phyloP scores from a whole-genome alignment of 192 early-diverging fungal species.

The Coemansia sp. region DNA sequence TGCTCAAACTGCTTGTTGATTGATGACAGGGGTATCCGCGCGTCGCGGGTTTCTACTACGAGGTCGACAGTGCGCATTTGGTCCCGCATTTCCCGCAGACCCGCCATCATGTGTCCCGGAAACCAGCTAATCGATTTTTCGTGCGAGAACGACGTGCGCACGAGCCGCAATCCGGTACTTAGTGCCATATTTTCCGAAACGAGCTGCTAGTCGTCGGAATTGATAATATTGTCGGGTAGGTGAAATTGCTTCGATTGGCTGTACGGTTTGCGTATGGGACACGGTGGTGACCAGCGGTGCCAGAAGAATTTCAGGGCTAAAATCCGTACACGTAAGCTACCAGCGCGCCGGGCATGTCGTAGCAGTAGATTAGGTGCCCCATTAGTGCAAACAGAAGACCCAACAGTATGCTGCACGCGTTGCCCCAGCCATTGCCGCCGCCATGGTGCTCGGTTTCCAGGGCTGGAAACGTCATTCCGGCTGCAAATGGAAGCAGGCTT shows the following conservation, averaged over 20 bases:
- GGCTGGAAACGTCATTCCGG: slow-evolving; percentile 33
- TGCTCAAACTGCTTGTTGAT: slow-evolving; percentile 80
- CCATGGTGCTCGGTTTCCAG: slow-evolving; percentile 29
- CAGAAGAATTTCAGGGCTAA: not conserved
- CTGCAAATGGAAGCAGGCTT: slow-evolving; percentile 27
- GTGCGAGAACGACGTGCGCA: slow-evolving; percentile 39
- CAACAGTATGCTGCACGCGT: slow-evolving; percentile 16
- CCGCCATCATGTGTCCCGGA: slow-evolving; percentile 83
- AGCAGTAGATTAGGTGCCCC: slow-evolving; percentile 38
- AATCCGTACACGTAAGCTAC: slow-evolving; percentile 2
- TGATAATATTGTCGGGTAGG: too few relatives aligned
- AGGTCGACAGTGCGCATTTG: slow-evolving; percentile 72
- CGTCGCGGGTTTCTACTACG: slow-evolving; percentile 91
- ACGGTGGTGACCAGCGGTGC: too few relatives aligned
- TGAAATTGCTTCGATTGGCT: too few relatives aligned
- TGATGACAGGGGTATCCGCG: slow-evolving; percentile 86
- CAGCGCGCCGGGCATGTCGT: slow-evolving; percentile 19
- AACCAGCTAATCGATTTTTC: slow-evolving; percentile 81
- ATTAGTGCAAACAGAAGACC: slow-evolving; percentile 30
- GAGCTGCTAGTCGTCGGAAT: too few relatives aligned
- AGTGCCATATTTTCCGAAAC: slow-evolving; percentile 20
- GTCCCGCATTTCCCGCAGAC: slow-evolving; percentile 68
- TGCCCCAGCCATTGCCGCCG: slow-evolving; percentile 39
- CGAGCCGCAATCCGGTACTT: not conserved
- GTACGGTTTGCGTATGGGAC: too few relatives aligned